phyloP scores from a whole-genome alignment of 2,329 filamentous ascomycete species.

The Beauveria pseudobassiana region DNA sequence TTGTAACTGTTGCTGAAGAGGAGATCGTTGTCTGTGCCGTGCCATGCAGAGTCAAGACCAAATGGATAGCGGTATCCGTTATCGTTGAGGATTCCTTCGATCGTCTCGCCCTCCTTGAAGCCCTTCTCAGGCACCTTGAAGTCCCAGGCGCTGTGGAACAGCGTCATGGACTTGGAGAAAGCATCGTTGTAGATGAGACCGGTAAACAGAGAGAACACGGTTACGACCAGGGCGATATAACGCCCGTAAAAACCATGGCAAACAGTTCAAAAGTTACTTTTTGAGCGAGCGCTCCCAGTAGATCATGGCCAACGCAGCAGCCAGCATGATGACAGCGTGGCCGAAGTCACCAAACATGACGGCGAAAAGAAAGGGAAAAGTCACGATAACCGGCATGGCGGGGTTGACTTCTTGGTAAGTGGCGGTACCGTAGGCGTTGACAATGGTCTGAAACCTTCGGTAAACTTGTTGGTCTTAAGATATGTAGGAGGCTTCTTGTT shows the following conservation, averaged over 20 bases:
- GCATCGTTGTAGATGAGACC: constrained; percentile 96
- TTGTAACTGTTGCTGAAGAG: constrained; percentile 98
- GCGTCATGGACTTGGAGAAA: constrained; percentile 86
- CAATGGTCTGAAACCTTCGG: constrained; percentile 97
- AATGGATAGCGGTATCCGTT: constrained; percentile 85
- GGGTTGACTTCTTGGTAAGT: constrained; percentile 98
- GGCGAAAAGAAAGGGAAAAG: constrained; percentile 98
- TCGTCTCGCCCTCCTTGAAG: constrained; percentile 56
- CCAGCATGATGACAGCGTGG: constrained; percentile 83
- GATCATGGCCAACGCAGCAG: constrained; percentile 84
- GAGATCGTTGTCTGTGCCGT: constrained; percentile 88
- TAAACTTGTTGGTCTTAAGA: constrained; percentile 97
- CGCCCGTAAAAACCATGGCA: constrained; percentile 98
- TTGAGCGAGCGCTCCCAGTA: constrained; percentile 90
- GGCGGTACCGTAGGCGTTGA: constrained; percentile 95
- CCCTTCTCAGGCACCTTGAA: constrained; percentile 56
- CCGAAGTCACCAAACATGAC: constrained; percentile 99
- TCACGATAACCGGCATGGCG: constrained; percentile 88
- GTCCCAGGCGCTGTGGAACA: constrained; percentile 87
- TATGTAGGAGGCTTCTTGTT: constrained; percentile 97
- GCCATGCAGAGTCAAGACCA: constrained; percentile 93
- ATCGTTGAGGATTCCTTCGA: constrained; percentile 59
- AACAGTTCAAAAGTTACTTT: constrained; percentile 88
- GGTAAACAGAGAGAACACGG: constrained; percentile 92
- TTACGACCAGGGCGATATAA: constrained; percentile 98